Conservation (phyloP, 192 early-diverging fungal species). For the Phlyctochytrium arcticum region DNA sequence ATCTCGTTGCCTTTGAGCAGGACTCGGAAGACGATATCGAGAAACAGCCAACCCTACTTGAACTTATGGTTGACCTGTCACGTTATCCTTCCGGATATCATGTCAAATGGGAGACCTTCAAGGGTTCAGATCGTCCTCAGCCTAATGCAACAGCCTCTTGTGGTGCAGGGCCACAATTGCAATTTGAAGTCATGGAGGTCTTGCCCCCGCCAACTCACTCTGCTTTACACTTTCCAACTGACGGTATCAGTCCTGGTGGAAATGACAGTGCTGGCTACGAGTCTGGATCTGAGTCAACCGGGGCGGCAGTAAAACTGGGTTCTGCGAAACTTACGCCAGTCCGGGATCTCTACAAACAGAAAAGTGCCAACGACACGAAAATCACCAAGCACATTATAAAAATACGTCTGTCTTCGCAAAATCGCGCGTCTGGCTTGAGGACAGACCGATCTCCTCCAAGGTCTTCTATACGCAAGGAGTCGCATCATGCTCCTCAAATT, state of each 20-base stretch:
- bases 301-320: neutral
- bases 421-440: too few relatives aligned
- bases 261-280: neutral
- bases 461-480: too few relatives aligned
- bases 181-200: conserved; percentile 14
- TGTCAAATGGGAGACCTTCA: conserved; percentile 3
- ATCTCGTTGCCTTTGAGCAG: neutral
- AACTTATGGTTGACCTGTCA: conserved; percentile 14
- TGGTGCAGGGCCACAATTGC: neutral
- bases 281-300: neutral
- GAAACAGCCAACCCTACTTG: neutral
- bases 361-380: too few relatives aligned
- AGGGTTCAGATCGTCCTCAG: neutral
- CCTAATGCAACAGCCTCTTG: too few relatives aligned
- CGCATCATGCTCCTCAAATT: too few relatives aligned
- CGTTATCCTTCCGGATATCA: conserved; percentile 12
- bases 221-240: neutral
- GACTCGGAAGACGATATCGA: conserved; percentile 3
- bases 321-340: too few relatives aligned
- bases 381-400: neutral
- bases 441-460: too few relatives aligned
- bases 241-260: neutral
- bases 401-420: too few relatives aligned
- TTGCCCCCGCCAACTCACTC: conserved; percentile 22
- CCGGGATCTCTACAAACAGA: too few relatives aligned